Conservation (phyloP, 805 yeast species). For the Pichia sporocuriosa region DNA sequence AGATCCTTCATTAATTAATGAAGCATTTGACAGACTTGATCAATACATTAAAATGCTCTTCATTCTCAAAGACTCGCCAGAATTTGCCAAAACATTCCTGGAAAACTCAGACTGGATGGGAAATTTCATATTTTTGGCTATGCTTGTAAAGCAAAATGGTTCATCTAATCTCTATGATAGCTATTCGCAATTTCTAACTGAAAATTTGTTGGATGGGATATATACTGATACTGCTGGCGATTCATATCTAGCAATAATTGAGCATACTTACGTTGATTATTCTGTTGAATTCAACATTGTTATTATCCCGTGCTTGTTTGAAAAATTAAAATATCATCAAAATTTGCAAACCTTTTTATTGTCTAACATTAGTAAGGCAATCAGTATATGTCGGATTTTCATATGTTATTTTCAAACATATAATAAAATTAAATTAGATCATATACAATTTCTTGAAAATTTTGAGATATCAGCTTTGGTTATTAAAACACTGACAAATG, state of each 20-base stretch:
- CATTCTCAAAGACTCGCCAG: neutral
- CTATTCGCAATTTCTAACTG: conserved; percentile 3
- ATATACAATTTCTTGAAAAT: neutral
- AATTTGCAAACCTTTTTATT: conserved; percentile 4
- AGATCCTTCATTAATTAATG: neutral
- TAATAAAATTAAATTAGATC: neutral
- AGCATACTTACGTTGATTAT: conserved; percentile 4
- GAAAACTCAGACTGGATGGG: conserved; percentile 6
- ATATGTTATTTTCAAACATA: conserved; percentile 1
- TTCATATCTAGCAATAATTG: conserved; percentile 8
- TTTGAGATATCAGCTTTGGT: conserved; percentile 1
- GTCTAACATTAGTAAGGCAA: neutral
- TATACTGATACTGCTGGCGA: conserved; percentile 3
- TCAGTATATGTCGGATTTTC: conserved; percentile 3
- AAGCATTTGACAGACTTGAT: neutral
- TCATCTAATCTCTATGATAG: neutral
- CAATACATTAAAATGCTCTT: neutral
- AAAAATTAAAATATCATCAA: conserved; percentile 27
- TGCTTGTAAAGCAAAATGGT: conserved; percentile 1
- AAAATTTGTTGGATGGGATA: conserved; percentile 13
- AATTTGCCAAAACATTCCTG: neutral
- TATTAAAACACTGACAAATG: neutral
- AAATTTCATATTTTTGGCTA: conserved; percentile 2
- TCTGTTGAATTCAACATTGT: conserved; percentile 12
- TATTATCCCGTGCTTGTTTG: conserved; percentile 25